These are phyloP conservation scores for Carex scoparia DNA, from an alignment of 176 grass and related monocot genomes.

Conservation along the genomic window DNA sequence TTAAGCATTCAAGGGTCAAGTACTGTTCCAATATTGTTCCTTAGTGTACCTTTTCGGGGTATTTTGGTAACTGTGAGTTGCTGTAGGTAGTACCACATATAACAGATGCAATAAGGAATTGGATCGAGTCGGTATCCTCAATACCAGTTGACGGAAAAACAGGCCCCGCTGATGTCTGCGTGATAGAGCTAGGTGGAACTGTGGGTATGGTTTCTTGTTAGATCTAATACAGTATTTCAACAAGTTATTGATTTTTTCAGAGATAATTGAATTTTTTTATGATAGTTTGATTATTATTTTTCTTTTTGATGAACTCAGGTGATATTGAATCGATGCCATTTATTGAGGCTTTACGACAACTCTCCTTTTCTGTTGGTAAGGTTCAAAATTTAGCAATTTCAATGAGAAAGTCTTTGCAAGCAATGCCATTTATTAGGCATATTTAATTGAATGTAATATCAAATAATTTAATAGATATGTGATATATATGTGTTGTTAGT, in stretches of 20 bases:
- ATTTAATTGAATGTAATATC: neutral
- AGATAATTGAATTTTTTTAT: neutral
- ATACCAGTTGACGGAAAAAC: conserved; percentile 82
- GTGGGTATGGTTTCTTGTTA: conserved; percentile 51
- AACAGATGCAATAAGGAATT: conserved; percentile 93
- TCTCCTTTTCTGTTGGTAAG: conserved; percentile 97
- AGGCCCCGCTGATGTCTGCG: conserved; percentile 75
- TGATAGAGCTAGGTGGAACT: conserved; percentile 96
- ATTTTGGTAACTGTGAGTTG: neutral
- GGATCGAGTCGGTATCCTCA: conserved; percentile 84
- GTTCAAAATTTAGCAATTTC: conserved; percentile 8
- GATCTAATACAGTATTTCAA: neutral
- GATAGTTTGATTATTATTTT: neutral
- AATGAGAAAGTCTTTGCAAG: neutral
- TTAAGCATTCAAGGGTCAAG: neutral
- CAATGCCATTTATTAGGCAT: neutral
- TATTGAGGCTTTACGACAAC: conserved; percentile 92
- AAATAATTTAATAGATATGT: neutral
- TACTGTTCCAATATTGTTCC: neutral
- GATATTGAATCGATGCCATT: conserved; percentile 99
- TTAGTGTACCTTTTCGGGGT: neutral
- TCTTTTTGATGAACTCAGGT: conserved; percentile 50
- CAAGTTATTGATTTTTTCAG: neutral
- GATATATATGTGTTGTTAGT: neutral
- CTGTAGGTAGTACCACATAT: conserved; percentile 90